phyloP scores from a whole-genome alignment of 768 basidiomycete species.

The Russula compacta region DNA sequence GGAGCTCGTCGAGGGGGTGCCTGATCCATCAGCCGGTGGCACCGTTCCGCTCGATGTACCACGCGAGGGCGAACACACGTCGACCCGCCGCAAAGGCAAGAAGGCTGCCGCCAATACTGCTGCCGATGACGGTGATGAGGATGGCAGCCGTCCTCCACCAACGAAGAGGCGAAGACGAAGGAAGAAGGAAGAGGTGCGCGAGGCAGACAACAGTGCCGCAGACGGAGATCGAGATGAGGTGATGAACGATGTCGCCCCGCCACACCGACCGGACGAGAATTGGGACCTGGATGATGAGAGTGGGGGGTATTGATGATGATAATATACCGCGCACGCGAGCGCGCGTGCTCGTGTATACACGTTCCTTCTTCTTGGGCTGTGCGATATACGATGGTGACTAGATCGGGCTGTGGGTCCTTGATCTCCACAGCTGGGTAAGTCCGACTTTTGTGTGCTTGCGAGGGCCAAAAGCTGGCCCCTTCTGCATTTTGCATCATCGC shows the following conservation, averaged over 20 bases:
- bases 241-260: slow-evolving; percentile 21
- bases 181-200: slow-evolving; percentile 35
- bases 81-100: slow-evolving; percentile 47
- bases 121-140: slow-evolving; percentile 27
- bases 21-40: slow-evolving; percentile 80
- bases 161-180: slow-evolving; percentile 43
- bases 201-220: slow-evolving; percentile 25
- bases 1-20: slow-evolving; percentile 78
- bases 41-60: slow-evolving; percentile 66
- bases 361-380: background rate
- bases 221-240: slow-evolving; percentile 31
- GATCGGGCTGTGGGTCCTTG: background rate
- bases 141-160: slow-evolving; percentile 29
- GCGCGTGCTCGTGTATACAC: background rate
- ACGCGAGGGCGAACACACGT: slow-evolving; percentile 44
- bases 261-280: slow-evolving; percentile 27
- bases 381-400: slow-evolving; percentile 3
- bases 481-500: no score
- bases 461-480: background rate
- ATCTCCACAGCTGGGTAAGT: background rate
- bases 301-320: background rate
- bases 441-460: no score
- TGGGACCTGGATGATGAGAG: slow-evolving; percentile 34
- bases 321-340: background rate
- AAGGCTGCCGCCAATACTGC: slow-evolving; percentile 40